These are phyloP conservation scores for Zizania palustris DNA, from an alignment of 202 grass and related monocot species.

Conservation along the genomic window DNA sequence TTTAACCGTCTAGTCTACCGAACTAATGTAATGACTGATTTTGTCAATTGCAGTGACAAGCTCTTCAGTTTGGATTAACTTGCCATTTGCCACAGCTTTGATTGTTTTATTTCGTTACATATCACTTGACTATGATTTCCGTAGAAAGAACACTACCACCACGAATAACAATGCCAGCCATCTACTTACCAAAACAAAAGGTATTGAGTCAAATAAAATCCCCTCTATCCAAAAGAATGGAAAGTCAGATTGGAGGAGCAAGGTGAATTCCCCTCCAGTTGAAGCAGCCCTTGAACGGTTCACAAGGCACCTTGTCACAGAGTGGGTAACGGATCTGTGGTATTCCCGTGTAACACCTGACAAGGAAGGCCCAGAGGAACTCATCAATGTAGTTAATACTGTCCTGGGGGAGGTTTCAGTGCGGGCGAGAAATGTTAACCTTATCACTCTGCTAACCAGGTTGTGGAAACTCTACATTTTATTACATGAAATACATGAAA, in stretches of 20 bases:
- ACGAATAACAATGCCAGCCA: conserved; percentile 23
- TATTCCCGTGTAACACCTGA: conserved; percentile 95
- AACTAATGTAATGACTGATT: conserved; percentile 20
- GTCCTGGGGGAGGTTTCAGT: conserved; percentile 81
- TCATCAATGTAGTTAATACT: conserved; percentile 65
- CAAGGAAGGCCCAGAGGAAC: conserved; percentile 81
- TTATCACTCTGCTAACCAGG: conserved; percentile 91
- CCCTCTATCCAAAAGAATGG: conserved; percentile 32
- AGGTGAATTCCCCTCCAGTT: conserved; percentile 85
- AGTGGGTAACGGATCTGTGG: conserved; percentile 97
- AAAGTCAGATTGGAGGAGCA: conserved; percentile 69
- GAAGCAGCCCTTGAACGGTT: conserved; percentile 89
- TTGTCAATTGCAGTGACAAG: conserved; percentile 80
- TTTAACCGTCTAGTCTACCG: not conserved
- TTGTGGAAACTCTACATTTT: conserved; percentile 34
- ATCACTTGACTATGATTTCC: conserved; percentile 80
- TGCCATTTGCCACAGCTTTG: conserved; percentile 73
- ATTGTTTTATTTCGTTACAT: conserved; percentile 77
- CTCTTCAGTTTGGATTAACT: conserved; percentile 94
- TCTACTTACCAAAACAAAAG: conserved; percentile 51
- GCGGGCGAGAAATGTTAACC: conserved; percentile 79
- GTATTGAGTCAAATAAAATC: conserved; percentile 52
- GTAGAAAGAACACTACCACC: conserved; percentile 54
- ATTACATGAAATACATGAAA: conserved; percentile 5
- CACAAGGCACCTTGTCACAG: conserved; percentile 75